Conservation (phyloP, 1,284 basidiomycete genomes). For the Salmacisia buchloeana region DNA sequence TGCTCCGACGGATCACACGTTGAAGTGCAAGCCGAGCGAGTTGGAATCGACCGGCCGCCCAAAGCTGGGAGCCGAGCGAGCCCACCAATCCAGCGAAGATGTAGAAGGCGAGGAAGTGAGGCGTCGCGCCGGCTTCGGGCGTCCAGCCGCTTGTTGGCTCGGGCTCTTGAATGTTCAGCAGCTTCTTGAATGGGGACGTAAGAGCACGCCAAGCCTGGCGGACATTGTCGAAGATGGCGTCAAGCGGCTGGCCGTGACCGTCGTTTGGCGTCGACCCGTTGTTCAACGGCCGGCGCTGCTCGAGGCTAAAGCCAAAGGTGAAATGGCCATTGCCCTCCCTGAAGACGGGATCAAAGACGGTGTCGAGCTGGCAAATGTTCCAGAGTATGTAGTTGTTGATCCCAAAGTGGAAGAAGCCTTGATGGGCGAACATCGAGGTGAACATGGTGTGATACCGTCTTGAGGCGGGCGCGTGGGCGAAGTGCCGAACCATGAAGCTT, state of each 20-base stretch:
- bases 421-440: slow-evolving; percentile 35
- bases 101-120: slow-evolving; percentile 30
- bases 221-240: too few relatives aligned
- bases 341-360: slow-evolving; percentile 11
- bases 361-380: slow-evolving; percentile 51
- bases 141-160: slow-evolving; percentile 4
- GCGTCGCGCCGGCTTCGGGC: slow-evolving; percentile 10
- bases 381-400: slow-evolving; percentile 55
- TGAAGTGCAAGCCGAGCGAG: neutral
- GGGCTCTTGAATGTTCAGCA: neutral
- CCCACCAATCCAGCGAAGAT: neutral
- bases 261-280: too few relatives aligned
- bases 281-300: slow-evolving; percentile 48
- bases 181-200: too few relatives aligned
- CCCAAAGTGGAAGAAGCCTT: slow-evolving; percentile 43
- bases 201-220: too few relatives aligned
- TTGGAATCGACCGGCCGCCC: neutral
- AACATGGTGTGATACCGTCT: slow-evolving; percentile 23
- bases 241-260: too few relatives aligned
- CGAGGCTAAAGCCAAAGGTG: slow-evolving; percentile 30
- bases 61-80: neutral
- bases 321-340: slow-evolving; percentile 5
- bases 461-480: slow-evolving; percentile 28
- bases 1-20: too few relatives aligned
- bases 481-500: slow-evolving; percentile 20